Conservation (phyloP, 306 rosid species). For the Malus fusca region DNA sequence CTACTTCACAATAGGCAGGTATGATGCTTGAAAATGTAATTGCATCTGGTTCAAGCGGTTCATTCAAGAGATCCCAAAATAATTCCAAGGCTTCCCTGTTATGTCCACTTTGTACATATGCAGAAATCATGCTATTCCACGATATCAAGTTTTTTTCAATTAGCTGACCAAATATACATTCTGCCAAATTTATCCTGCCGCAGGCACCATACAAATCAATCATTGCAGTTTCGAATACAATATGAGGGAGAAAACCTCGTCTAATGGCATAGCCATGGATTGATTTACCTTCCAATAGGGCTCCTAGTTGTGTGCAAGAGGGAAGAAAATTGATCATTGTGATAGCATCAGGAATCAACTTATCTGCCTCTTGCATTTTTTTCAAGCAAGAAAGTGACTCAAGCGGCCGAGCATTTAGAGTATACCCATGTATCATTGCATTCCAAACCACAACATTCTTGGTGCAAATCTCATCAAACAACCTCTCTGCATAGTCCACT, state of each 20-base stretch:
- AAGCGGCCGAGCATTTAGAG: slow-evolving; percentile 9
- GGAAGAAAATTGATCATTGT: slow-evolving; percentile 46
- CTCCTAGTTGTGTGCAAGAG: slow-evolving; percentile 37
- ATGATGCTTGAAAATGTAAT: slow-evolving; percentile 46
- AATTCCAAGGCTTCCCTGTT: slow-evolving; percentile 35
- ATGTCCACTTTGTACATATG: slow-evolving; percentile 25
- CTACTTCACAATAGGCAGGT: slow-evolving; percentile 43
- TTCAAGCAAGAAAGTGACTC: slow-evolving; percentile 29
- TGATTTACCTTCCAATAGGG: slow-evolving; percentile 38
- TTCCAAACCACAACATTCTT: slow-evolving; percentile 50
- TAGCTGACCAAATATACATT: slow-evolving; percentile 31
- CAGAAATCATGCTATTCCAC: slow-evolving; percentile 50
- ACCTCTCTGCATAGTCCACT: slow-evolving; percentile 36
- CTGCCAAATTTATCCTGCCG: slow-evolving; percentile 29
- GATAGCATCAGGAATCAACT: slow-evolving; percentile 31
- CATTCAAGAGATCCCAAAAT: slow-evolving; percentile 28
- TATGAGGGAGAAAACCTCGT: slow-evolving; percentile 47
- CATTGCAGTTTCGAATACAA: slow-evolving; percentile 45
- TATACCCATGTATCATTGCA: slow-evolving; percentile 45
- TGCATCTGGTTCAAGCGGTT: slow-evolving; percentile 29
- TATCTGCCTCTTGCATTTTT: slow-evolving; percentile 35
- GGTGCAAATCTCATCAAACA: slow-evolving; percentile 28
- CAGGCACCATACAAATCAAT: slow-evolving; percentile 38
- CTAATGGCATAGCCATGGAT: slow-evolving; percentile 48
- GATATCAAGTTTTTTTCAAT: slow-evolving; percentile 26